These are phyloP conservation scores for Cercospora beticola DNA, from an alignment of 2,329 filamentous ascomycete genomes.

Conservation along the genomic window DNA sequence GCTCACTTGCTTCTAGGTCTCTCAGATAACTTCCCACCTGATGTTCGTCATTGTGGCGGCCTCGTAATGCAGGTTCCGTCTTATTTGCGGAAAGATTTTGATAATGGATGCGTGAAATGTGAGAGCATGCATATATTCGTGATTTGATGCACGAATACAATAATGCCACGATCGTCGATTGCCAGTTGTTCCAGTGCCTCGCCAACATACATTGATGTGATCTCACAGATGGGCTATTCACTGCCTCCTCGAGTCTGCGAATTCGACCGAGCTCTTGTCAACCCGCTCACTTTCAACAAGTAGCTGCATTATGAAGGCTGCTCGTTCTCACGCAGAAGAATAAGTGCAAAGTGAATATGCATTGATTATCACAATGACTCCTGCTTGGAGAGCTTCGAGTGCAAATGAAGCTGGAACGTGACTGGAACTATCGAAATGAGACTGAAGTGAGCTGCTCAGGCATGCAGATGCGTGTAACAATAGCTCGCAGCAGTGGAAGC, in stretches of 20 bases:
- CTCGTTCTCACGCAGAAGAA: neutral
- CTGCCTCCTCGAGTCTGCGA: neutral
- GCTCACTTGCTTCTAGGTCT: neutral
- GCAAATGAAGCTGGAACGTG: neutral
- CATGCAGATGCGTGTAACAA: neutral
- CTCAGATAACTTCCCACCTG: neutral
- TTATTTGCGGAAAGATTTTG: neutral
- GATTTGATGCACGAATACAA: neutral
- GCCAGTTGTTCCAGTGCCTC: neutral
- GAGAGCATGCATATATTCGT: neutral
- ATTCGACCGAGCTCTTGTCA: too few relatives aligned
- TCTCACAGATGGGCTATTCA: neutral
- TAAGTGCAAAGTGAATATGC: neutral
- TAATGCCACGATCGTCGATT: neutral
- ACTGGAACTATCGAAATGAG: neutral
- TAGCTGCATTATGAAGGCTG: neutral
- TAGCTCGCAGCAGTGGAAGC: neutral
- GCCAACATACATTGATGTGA: neutral
- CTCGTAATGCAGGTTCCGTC: neutral
- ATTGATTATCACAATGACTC: neutral
- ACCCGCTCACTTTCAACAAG: neutral
- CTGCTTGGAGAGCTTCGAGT: neutral
- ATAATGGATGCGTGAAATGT: neutral
- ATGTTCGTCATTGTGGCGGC: neutral
- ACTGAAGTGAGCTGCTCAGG: neutral